phyloP scores from a whole-genome alignment of 805 yeast species.

The Saturnispora mendoncae region DNA sequence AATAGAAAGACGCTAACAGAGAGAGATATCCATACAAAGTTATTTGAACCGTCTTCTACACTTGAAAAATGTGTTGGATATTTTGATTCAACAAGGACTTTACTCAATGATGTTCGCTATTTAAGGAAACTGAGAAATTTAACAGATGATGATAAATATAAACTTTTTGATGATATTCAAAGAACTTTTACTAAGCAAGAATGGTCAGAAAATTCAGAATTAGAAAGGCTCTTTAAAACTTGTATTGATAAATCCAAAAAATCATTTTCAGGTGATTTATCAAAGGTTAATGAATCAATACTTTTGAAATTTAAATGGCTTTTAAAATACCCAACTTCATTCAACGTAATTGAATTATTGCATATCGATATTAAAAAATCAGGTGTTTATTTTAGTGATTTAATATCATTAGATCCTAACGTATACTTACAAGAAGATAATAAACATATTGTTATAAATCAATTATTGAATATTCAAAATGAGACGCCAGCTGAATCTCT shows the following conservation, averaged over 20 bases:
- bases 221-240: constrained; percentile 27
- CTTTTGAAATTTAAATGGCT: constrained; percentile 18
- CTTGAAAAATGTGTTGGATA: constrained; percentile 18
- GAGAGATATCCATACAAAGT: constrained; percentile 41
- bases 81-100: constrained; percentile 41
- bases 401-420: constrained; percentile 8
- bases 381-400: background rate
- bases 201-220: constrained; percentile 39
- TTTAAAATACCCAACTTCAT: constrained; percentile 25
- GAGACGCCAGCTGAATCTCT: background rate
- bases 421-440: constrained; percentile 5
- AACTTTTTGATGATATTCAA: constrained; percentile 20
- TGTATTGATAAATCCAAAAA: constrained; percentile 17
- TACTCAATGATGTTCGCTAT: constrained; percentile 49
- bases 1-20: constrained; percentile 42
- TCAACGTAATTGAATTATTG: constrained; percentile 21
- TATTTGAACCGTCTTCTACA: background rate
- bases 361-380: constrained; percentile 11
- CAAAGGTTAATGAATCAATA: background rate
- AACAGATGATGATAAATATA: constrained; percentile 16
- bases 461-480: background rate
- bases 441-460: background rate
- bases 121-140: constrained; percentile 40
- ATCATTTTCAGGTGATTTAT: background rate
- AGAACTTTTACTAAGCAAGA: constrained; percentile 20